Base-by-base conservation (phyloP, 495 filamentous ascomycete genomes). In the Penicillium cosmopolitanum region DNA sequence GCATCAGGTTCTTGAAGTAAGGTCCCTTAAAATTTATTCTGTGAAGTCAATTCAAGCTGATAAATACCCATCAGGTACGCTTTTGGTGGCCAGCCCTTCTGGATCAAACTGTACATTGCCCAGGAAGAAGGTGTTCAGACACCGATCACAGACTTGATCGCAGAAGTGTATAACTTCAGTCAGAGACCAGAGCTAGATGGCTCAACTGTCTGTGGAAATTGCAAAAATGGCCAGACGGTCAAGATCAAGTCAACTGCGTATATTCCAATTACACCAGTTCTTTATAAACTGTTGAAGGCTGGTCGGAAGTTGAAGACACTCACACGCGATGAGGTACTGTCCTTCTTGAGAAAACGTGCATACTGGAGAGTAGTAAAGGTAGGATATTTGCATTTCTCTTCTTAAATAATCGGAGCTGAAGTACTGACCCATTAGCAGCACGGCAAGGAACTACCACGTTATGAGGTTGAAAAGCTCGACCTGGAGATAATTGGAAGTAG, bases 131-230 rank as follows among this genome's bases (percentile, higher is more conserved):
- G 36, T 4, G 23, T 53, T 10, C 58, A 56, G 21, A 56, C 12
- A n/a, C 43, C 52, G 13, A 25, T 46, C 13, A 52, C 25, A 33
- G 52, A 61, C 19, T 50, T 56, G 9, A 51, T 56, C 28, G 47
- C 58, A 8, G 58, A 61, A 43, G 53, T 61, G 1, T 61, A 56
- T 15, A 61, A 61, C 21, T 61, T 61, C 15, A 56, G 58, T 12
- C 52, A 56, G 19, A 43, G 38, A 47, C 52, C 58, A 4, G 47
- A 55, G 8, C 8, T 56, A 4, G 46, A 61, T 47, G 56, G 56
- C 6, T 15, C 38, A 13, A 46, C 40, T 3, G 40, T 53, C 12
- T 58, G 50, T 18, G 56, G 50, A 1, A 56, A 56, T 33, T 61
- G 58, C 47, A 51, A 25, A 5, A 31, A 36, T 16, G 44, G 36